These are phyloP conservation scores for Yarrowia sp. DNA, from an alignment of 805 yeast species.

Conservation along the genomic window DNA sequence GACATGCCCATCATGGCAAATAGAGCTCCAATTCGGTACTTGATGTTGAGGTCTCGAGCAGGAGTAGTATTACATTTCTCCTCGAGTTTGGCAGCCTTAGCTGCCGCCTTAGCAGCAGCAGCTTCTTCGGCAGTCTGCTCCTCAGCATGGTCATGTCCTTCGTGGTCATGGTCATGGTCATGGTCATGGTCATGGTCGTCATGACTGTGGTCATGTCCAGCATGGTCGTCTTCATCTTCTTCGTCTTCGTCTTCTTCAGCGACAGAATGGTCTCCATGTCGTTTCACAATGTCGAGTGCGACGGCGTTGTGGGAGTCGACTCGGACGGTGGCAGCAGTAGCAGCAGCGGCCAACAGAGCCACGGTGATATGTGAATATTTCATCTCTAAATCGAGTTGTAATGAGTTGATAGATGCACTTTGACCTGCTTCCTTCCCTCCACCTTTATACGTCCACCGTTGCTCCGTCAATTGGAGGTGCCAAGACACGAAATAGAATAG, in stretches of 20 bases:
- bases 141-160: not conserved
- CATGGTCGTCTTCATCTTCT: not conserved
- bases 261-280: slow-evolving; percentile 23
- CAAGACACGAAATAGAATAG: slow-evolving; percentile 15
- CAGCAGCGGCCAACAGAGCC: not conserved
- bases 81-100: not conserved
- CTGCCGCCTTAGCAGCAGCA: slow-evolving; percentile 8
- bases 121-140: not conserved
- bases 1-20: slow-evolving; percentile 41
- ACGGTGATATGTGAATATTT: slow-evolving; percentile 4
- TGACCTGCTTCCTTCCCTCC: not conserved
- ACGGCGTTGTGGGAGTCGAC: not conserved
- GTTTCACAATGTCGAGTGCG: not conserved
- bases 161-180: slow-evolving; percentile 8
- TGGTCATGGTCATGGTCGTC: not conserved
- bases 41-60: slow-evolving; percentile 35
- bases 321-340: not conserved
- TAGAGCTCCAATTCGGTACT: slow-evolving; percentile 38
- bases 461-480: slow-evolving; percentile 3
- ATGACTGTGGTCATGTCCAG: not conserved
- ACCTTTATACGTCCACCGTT: not conserved
- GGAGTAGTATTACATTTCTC: slow-evolving; percentile 14
- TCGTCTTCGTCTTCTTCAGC: not conserved
- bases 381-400: not conserved
- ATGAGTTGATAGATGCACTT: not conserved